A percentile compares a stretch with the other conserved stretches of the same genome.
These are phyloP conservation scores for Trifolium repens DNA, from an alignment of 306 rosid genomes.

Conservation along the genomic window DNA sequence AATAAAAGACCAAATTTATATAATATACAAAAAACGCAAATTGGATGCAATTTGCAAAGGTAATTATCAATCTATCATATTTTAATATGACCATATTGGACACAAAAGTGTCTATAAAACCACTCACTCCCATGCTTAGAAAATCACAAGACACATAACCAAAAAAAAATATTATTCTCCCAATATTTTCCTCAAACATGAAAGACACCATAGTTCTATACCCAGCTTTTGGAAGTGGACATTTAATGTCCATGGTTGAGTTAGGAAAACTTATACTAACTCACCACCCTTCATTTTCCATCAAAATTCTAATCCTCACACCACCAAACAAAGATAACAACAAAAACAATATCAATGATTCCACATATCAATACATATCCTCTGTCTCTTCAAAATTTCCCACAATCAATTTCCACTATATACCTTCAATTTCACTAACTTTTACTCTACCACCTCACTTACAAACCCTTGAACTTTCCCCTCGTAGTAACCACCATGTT, in stretches of 20 bases:
- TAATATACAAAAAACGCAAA: too few relatives aligned
- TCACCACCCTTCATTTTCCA: constrained; percentile 44
- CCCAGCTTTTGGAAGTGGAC: constrained; percentile 30
- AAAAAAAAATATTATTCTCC: neutral
- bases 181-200: neutral
- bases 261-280: constrained; percentile 40
- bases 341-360: neutral
- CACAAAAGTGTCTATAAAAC: neutral
- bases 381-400: constrained; percentile 41
- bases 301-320: constrained; percentile 50
- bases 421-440: constrained; percentile 24
- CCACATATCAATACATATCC: constrained; percentile 45
- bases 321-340: constrained; percentile 34
- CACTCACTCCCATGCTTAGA: neutral
- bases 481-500: constrained; percentile 5
- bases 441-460: neutral
- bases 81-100: neutral
- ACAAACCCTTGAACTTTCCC: constrained; percentile 21
- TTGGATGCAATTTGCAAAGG: neutral
- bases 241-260: constrained; percentile 39
- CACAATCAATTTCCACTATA: constrained; percentile 48
- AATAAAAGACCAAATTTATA: too few relatives aligned
- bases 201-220: constrained; percentile 42
- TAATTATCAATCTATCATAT: neutral
- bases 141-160: neutral